These are phyloP conservation scores for Marchantia paleacea DNA, from an alignment of 225 moss, liverwort and hornwort genomes.

Conservation along the genomic window DNA sequence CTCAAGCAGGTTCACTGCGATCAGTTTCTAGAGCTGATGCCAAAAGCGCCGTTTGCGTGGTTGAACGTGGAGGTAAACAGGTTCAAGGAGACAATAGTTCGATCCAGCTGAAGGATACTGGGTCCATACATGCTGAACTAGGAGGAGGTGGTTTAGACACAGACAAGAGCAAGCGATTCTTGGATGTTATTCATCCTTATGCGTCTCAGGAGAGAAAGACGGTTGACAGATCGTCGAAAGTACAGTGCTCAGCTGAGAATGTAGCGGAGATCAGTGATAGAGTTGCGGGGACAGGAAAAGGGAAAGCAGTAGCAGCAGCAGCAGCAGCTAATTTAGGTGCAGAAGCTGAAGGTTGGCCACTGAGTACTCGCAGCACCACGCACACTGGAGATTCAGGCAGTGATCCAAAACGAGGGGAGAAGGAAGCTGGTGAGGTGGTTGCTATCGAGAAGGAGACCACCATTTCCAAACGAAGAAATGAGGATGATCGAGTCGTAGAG, in stretches of 20 bases:
- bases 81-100: neutral
- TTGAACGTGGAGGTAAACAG: neutral
- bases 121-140: neutral
- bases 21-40: neutral
- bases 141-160: neutral
- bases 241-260: neutral
- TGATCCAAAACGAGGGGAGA: neutral
- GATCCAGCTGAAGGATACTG: neutral
- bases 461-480: constrained; percentile 4
- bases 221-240: neutral
- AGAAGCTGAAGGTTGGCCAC: neutral
- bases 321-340: neutral
- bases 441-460: neutral
- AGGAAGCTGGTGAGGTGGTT: neutral
- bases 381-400: neutral
- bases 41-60: neutral
- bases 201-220: neutral
- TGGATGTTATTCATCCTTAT: neutral
- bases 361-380: neutral
- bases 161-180: constrained; percentile 3
- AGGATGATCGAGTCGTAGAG: constrained; percentile 9
- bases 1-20: neutral
- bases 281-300: neutral
- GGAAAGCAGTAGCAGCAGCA: neutral
- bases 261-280: neutral